Evolutionary conservation across 2,329 filamentous ascomycete species (phyloP).

Genomic region (Pyrenophora seminiperda): DNA sequence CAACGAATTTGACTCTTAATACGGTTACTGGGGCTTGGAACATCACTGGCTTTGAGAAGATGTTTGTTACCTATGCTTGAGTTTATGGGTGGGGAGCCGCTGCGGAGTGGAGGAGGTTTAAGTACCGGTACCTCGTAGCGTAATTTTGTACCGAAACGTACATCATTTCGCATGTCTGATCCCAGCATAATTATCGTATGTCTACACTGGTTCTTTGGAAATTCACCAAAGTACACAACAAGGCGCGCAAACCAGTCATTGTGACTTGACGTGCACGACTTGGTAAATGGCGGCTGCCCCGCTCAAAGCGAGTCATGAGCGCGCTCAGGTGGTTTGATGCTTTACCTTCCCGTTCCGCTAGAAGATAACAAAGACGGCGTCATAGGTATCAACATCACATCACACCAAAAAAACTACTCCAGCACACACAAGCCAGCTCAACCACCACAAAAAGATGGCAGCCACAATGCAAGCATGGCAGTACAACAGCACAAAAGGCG

Average conservation of each 20-base stretch:
- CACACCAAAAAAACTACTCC: neutral
- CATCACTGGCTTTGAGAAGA: constrained; percentile 33
- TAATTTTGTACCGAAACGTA: no score
- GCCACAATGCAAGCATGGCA: constrained; percentile 64
- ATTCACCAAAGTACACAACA: no score
- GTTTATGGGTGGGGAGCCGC: neutral
- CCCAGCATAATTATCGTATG: no score
- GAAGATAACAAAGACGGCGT: constrained; percentile 5
- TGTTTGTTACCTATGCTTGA: constrained; percentile 33
- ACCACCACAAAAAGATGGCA: constrained; percentile 18
- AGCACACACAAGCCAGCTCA: neutral
- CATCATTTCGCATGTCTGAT: no score
- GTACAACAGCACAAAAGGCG: constrained; percentile 54
- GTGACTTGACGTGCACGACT: neutral
- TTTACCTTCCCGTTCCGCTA: no score
- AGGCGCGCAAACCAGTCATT: neutral
- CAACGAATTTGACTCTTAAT: constrained; percentile 42
- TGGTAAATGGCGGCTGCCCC: constrained; percentile 6
- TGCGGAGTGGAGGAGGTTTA: no score
- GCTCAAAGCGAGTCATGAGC: constrained; percentile 11
- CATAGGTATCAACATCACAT: neutral
- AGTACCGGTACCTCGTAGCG: no score
- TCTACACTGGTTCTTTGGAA: no score
- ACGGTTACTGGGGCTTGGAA: constrained; percentile 38
- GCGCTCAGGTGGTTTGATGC: neutral